Evolutionary conservation across 192 early-diverging fungal species (phyloP).

Genomic region (Backusella parvicylindrica): DNA sequence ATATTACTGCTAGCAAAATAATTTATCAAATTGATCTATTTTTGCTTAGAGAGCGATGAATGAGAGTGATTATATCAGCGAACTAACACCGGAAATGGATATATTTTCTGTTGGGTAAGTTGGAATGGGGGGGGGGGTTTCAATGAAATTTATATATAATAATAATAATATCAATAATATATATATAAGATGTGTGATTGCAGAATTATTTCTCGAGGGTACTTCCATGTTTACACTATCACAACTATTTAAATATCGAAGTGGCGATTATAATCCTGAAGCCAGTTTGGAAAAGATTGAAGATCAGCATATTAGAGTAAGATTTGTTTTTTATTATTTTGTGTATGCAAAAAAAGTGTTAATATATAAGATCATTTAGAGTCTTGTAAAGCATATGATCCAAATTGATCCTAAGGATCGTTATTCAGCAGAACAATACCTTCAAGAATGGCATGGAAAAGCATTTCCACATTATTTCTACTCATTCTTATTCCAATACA

Average conservation of each 20-base stretch:
- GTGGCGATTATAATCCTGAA: constrained; percentile 69
- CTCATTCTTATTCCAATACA: constrained; percentile 70
- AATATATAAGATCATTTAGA: constrained; percentile 9
- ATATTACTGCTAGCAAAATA: no score
- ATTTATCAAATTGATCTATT: no score
- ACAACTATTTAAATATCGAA: constrained; percentile 86
- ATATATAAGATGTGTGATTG: constrained; percentile 68
- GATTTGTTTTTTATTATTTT: neutral
- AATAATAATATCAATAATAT: neutral
- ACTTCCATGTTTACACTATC: constrained; percentile 88
- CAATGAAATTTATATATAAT: no score
- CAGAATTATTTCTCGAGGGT: constrained; percentile 93
- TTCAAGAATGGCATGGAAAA: constrained; percentile 73
- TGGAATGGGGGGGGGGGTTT: no score
- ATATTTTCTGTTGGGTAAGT: constrained; percentile 88
- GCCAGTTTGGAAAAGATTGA: constrained; percentile 79
- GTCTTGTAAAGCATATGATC: constrained; percentile 85
- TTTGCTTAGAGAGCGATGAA: constrained; percentile 34
- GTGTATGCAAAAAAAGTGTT: neutral
- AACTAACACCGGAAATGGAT: constrained; percentile 84
- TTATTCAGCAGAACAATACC: constrained; percentile 69
- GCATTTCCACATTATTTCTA: constrained; percentile 77
- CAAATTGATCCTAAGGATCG: constrained; percentile 75
- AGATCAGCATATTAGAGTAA: constrained; percentile 70
- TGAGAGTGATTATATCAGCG: constrained; percentile 33